Evolutionary conservation across 2,329 filamentous ascomycete species (phyloP), one percentile per base, ranked within the genome.

Genomic region (Aureobasidium sp.): DNA sequence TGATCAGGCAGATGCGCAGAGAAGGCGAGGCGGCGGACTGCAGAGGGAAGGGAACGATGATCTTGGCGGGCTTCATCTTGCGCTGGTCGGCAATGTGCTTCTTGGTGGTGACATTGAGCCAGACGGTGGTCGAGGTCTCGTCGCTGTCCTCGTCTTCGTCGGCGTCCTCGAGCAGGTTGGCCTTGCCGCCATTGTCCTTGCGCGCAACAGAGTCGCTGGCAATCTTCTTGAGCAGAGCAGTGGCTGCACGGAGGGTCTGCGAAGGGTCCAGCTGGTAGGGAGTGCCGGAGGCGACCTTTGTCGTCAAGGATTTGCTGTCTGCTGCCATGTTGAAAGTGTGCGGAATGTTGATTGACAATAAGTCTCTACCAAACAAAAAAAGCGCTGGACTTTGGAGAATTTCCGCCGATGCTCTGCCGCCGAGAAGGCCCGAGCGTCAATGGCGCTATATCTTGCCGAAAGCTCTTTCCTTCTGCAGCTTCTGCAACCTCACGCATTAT

Each of bases 1-100:
- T 90, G 75, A 96, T 95, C 64, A 97, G 80, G 77, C 92, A 97
- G 75, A 97, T 81, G 68, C 86, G 88, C 62, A 86, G 63, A n/a
- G 63, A 67, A 17, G 39, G 53, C 41, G 69, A 67, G 45, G 57
- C 20, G 62, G 82, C 83, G 67, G 86, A 82, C 66, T 82, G 79
- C 76, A 76, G 95, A 80, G 67, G 80, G 59, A 74, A 65, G n/a
- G 69, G 71, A 5, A 73, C 69, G 4, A 67, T 64, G 63, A 97
- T 90, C 77, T 93, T 95, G 74, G 84, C 83, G 31, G 92, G 91
- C 80, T 95, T 93, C 67, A 96, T 81, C 61, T 86, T 84, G 73
- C 85, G 85, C 75, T 89, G 87, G 77, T 95, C 89, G 65, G 81
- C 78, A 65, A 87, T 81, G 70, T 87, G 83, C 74, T 85, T 84